Conservation (phyloP, 2,329 filamentous ascomycete genomes). For the Pseudogymnoascus pannorum region DNA sequence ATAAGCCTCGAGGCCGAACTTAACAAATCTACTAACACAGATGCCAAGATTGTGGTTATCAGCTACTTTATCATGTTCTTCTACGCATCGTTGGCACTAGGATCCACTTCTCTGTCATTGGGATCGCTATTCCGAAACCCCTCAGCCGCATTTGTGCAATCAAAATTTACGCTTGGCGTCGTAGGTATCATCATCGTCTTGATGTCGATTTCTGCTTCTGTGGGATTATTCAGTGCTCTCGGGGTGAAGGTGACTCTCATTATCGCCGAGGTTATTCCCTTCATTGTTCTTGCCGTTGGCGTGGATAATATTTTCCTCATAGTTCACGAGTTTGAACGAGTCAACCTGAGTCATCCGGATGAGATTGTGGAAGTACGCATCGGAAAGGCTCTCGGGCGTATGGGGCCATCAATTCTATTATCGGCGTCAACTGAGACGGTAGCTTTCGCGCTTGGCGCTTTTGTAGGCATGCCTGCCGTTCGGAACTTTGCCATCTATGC, state of each 20-base stretch:
- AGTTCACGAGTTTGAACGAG: constrained; percentile 93
- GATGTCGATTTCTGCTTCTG: constrained; percentile 94
- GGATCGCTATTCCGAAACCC: constrained; percentile 75
- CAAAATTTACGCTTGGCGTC: constrained; percentile 93
- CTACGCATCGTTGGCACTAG: constrained; percentile 87
- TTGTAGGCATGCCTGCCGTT: constrained; percentile 96
- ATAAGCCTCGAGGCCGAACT: constrained; percentile 91
- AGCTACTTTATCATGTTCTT: constrained; percentile 99
- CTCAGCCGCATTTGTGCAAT: constrained; percentile 79
- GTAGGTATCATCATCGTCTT: constrained; percentile 91
- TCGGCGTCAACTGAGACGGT: constrained; percentile 93
- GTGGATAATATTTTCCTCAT: constrained; percentile 99
- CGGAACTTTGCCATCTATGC: constrained; percentile 96
- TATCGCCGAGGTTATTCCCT: constrained; percentile 97
- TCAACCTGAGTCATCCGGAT: constrained; percentile 87
- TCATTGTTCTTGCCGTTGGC: constrained; percentile 90
- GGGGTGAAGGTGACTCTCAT: constrained; percentile 94
- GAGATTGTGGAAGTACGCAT: constrained; percentile 80
- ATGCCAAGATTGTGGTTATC: constrained; percentile 91
- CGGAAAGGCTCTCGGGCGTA: constrained; percentile 81
- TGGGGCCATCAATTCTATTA: constrained; percentile 93
- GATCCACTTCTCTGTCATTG: constrained; percentile 75
- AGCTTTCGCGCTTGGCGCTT: constrained; percentile 84
- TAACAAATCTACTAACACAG: constrained; percentile 97
- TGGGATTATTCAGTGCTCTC: constrained; percentile 86